Conservation (phyloP, 2,329 filamentous ascomycete genomes). For the Microsporum audouinii region DNA sequence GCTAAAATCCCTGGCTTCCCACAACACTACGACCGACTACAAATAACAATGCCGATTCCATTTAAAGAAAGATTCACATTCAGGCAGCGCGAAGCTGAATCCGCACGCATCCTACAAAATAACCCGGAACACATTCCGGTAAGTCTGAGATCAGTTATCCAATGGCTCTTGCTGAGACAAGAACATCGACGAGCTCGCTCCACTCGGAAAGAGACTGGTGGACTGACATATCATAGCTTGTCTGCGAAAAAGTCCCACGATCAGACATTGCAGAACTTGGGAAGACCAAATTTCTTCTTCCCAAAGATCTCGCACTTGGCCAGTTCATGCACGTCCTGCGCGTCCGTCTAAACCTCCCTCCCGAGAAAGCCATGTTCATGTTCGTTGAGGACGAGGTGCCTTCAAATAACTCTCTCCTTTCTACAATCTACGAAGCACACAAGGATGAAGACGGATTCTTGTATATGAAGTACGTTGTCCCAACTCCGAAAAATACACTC, state of each 20-base stretch:
- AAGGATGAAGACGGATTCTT: conserved; percentile 83
- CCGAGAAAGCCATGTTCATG: conserved; percentile 99
- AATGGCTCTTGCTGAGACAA: neutral
- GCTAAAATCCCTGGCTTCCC: neutral
- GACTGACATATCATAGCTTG: conserved; percentile 52
- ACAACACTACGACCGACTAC: neutral
- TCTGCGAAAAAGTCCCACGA: conserved; percentile 99
- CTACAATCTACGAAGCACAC: conserved; percentile 98
- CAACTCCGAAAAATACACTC: neutral
- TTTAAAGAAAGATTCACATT: neutral
- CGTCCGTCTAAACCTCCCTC: conserved; percentile 98
- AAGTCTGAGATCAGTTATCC: neutral
- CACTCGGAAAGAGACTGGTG: neutral
- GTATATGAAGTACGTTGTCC: conserved; percentile 71
- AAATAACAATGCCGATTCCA: neutral
- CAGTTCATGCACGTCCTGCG: conserved; percentile 99
- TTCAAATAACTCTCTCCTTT: conserved; percentile 94
- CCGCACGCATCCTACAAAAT: neutral
- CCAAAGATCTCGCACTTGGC: conserved; percentile 91
- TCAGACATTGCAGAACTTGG: conserved; percentile 98
- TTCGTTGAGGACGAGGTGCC: conserved; percentile 98
- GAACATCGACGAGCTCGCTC: neutral
- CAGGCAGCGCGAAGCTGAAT: neutral
- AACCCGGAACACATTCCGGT: neutral
- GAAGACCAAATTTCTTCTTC: conserved; percentile 99